Percentiles rank a stretch among this genome's conserved stretches.
Conservation (phyloP, 1,284 basidiomycete genomes). For the Testicularia cyperi region DNA sequence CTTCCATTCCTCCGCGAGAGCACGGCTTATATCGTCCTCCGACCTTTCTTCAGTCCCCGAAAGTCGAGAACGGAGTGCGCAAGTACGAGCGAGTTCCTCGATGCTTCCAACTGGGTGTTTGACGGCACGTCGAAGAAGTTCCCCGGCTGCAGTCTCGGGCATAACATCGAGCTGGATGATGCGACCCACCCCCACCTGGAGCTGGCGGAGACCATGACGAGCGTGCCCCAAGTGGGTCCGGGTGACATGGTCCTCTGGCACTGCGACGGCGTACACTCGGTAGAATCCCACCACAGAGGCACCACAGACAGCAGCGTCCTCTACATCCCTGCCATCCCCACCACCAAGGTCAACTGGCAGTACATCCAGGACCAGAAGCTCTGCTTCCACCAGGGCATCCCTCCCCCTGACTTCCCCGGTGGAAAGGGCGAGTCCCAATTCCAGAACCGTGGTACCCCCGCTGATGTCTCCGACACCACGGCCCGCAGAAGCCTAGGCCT, state of each 20-base stretch:
- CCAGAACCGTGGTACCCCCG: slow-evolving; percentile 63
- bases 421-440: slow-evolving; percentile 72
- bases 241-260: slow-evolving; percentile 83
- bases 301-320: slow-evolving; percentile 71
- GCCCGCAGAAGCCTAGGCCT: slow-evolving; percentile 18
- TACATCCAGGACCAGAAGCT: slow-evolving; percentile 69
- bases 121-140: slow-evolving; percentile 68
- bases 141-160: slow-evolving; percentile 66
- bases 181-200: slow-evolving; percentile 72
- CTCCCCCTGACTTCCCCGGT: slow-evolving; percentile 75
- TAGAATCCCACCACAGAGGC: slow-evolving; percentile 70
- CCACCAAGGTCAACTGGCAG: slow-evolving; percentile 68
- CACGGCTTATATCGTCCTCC: slow-evolving; percentile 74
- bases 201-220: slow-evolving; percentile 69
- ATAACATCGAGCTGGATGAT: slow-evolving; percentile 69
- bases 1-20: slow-evolving; percentile 74
- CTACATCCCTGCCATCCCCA: slow-evolving; percentile 76
- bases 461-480: slow-evolving; percentile 1
- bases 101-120: slow-evolving; percentile 58
- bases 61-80: neutral
- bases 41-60: slow-evolving; percentile 71
- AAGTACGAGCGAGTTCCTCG: slow-evolving; percentile 7
- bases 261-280: slow-evolving; percentile 74
- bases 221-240: slow-evolving; percentile 69
- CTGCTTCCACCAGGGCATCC: slow-evolving; percentile 66